Conservation (phyloP, 768 basidiomycete species). For the Hydnum rufescens region DNA sequence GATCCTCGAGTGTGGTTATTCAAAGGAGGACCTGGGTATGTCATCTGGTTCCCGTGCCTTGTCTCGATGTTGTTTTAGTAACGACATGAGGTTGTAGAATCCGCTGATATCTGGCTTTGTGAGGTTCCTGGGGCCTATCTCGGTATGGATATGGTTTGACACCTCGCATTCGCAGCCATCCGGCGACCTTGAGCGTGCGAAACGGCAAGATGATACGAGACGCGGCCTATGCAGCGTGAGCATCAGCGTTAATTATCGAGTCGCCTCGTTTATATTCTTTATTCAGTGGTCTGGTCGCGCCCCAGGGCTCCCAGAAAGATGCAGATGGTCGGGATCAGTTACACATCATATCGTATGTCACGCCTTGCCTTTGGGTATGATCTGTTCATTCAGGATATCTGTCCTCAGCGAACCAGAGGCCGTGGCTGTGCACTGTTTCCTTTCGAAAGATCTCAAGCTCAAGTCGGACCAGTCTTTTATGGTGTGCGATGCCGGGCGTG, state of each 20-base stretch:
- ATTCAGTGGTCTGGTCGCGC: slow-evolving; percentile 47
- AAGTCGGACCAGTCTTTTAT: slow-evolving; percentile 70
- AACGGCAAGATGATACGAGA: slow-evolving; percentile 75
- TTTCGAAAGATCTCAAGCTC: slow-evolving; percentile 56
- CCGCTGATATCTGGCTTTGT: slow-evolving; percentile 68
- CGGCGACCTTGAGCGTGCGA: slow-evolving; percentile 78
- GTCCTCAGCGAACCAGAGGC: slow-evolving; percentile 45
- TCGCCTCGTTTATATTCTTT: slow-evolving; percentile 52
- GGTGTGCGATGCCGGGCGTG: slow-evolving; percentile 74
- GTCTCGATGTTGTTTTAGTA: no score
- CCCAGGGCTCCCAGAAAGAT: no score
- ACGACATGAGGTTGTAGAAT: slow-evolving; percentile 29
- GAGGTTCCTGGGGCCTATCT: background rate
- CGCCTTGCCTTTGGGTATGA: slow-evolving; percentile 3
- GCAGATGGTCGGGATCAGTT: slow-evolving; percentile 68
- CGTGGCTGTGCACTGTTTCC: slow-evolving; percentile 78
- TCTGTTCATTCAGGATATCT: slow-evolving; percentile 5
- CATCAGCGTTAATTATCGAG: background rate
- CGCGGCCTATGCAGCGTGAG: slow-evolving; percentile 47
- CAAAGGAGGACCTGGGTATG: background rate
- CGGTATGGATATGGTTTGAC: background rate
- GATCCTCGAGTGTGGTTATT: slow-evolving; percentile 42
- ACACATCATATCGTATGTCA: slow-evolving; percentile 50
- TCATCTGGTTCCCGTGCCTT: slow-evolving; percentile 1
- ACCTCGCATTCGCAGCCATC: slow-evolving; percentile 24